phyloP scores from a whole-genome alignment of 176 grass and related monocot genomes.

The Aegilops sharonensis region DNA sequence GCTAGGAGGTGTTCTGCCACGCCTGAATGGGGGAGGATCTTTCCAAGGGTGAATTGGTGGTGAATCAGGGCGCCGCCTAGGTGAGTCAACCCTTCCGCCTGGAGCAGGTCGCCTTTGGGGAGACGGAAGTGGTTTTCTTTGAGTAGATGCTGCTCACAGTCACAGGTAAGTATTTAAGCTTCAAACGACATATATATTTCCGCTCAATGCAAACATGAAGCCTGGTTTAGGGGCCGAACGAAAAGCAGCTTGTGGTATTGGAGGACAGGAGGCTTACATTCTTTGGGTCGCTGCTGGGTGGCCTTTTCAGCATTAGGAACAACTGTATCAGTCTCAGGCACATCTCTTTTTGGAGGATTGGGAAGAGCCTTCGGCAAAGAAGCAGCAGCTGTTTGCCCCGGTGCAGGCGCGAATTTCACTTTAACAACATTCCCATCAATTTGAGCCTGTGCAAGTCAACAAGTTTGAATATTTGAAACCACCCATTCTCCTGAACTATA shows the following conservation, averaged over 20 bases:
- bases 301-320: slow-evolving; percentile 54
- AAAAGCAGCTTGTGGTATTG: not conserved
- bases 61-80: slow-evolving; percentile 52
- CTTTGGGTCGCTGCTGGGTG: slow-evolving; percentile 42
- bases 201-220: not conserved
- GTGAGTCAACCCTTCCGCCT: slow-evolving; percentile 52
- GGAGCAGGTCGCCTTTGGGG: slow-evolving; percentile 57
- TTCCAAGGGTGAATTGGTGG: slow-evolving; percentile 45
- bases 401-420: slow-evolving; percentile 64
- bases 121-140: slow-evolving; percentile 47
- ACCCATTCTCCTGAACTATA: not conserved
- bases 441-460: slow-evolving; percentile 53
- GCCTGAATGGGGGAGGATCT: slow-evolving; percentile 42
- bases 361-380: slow-evolving; percentile 39
- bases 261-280: slow-evolving; percentile 48
- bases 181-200: not conserved
- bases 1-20: slow-evolving; percentile 43
- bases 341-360: slow-evolving; percentile 53
- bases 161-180: not conserved
- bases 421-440: slow-evolving; percentile 86
- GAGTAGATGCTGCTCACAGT: slow-evolving; percentile 46
- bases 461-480: not conserved
- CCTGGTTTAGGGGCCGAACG: not conserved
- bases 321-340: slow-evolving; percentile 55
- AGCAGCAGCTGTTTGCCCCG: slow-evolving; percentile 50